A percentile compares a stretch with the other conserved stretches of the same genome.
These are phyloP conservation scores for Nicotiana benthamiana DNA, from an alignment of 257 asterid genomes.

Conservation along the genomic window DNA sequence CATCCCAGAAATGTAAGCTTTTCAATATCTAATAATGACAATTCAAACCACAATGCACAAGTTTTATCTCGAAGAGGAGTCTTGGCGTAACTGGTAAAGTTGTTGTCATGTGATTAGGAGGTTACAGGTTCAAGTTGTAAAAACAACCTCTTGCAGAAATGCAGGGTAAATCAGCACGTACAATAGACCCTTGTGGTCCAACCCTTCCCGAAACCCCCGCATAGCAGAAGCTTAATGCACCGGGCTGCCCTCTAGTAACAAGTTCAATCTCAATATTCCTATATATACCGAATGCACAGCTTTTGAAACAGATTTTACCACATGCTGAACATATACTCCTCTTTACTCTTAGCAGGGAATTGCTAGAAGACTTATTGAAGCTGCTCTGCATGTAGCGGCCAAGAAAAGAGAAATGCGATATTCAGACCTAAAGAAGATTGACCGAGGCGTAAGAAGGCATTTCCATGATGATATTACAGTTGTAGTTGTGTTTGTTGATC, in stretches of 20 bases:
- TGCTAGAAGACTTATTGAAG: constrained; percentile 61
- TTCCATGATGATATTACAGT: constrained; percentile 93
- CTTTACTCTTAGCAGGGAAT: constrained; percentile 46
- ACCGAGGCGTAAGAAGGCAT: constrained; percentile 85
- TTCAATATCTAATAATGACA: not conserved
- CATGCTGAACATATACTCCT: not conserved
- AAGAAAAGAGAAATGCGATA: constrained; percentile 94
- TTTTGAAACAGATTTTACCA: not conserved
- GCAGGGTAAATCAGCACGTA: no score
- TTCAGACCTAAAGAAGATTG: constrained; percentile 79
- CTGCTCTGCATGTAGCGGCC: constrained; percentile 77
- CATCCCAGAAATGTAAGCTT: constrained; percentile 52
- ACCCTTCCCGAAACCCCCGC: no score
- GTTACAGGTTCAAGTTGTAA: no score
- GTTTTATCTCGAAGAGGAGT: no score
- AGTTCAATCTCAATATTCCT: not conserved
- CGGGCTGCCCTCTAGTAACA: no score
- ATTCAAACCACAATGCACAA: no score
- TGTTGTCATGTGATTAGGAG: no score
- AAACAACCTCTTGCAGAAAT: no score
- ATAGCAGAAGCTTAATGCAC: no score
- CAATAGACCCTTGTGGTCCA: no score
- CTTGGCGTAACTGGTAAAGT: no score
- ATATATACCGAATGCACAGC: not conserved
- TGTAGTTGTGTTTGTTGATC: constrained; percentile 59